These are phyloP conservation scores for Venturia effusa DNA, from an alignment of 2,329 filamentous ascomycete species.

Conservation along the genomic window DNA sequence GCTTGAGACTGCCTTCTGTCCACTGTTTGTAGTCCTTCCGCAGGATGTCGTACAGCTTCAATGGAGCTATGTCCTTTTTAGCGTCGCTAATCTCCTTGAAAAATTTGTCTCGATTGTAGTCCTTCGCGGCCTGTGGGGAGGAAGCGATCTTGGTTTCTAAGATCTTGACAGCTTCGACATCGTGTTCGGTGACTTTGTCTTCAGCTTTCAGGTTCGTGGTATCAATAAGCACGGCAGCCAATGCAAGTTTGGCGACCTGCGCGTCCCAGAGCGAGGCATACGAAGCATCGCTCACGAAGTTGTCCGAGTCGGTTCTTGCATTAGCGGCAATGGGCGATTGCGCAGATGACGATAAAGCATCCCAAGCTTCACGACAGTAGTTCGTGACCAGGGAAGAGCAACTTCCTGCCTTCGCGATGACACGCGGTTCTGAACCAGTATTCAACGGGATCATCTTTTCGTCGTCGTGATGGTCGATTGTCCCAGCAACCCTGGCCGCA, in stretches of 20 bases:
- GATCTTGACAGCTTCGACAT: constrained; percentile 46
- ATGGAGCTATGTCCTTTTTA: constrained; percentile 54
- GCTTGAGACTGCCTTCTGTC: constrained; percentile 41
- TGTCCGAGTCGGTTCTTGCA: constrained; percentile 26
- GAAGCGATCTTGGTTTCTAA: constrained; percentile 45
- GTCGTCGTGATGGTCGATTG: constrained; percentile 72
- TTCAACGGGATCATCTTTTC: constrained; percentile 45
- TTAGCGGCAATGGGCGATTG: constrained; percentile 31
- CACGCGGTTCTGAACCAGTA: constrained; percentile 40
- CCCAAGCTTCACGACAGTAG: constrained; percentile 48
- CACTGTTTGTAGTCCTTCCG: constrained; percentile 82
- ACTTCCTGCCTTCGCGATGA: constrained; percentile 59
- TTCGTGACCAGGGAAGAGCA: constrained; percentile 61
- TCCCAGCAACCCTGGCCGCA: constrained; percentile 45
- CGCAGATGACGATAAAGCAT: constrained; percentile 30
- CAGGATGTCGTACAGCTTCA: constrained; percentile 56
- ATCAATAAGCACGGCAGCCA: constrained; percentile 61
- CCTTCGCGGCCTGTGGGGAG: constrained; percentile 20
- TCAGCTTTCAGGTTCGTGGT: constrained; percentile 22
- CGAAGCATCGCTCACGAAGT: constrained; percentile 23
- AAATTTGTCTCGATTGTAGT: constrained; percentile 45
- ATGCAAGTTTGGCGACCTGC: constrained; percentile 54
- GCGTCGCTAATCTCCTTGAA: constrained; percentile 50
- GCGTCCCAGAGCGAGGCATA: constrained; percentile 34
- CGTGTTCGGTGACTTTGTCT: constrained; percentile 54